Percentiles rank a stretch among this genome's conserved stretches.
Evolutionary conservation across 1,284 basidiomycete species (phyloP).

Genomic region (Puccinia novopanici): DNA sequence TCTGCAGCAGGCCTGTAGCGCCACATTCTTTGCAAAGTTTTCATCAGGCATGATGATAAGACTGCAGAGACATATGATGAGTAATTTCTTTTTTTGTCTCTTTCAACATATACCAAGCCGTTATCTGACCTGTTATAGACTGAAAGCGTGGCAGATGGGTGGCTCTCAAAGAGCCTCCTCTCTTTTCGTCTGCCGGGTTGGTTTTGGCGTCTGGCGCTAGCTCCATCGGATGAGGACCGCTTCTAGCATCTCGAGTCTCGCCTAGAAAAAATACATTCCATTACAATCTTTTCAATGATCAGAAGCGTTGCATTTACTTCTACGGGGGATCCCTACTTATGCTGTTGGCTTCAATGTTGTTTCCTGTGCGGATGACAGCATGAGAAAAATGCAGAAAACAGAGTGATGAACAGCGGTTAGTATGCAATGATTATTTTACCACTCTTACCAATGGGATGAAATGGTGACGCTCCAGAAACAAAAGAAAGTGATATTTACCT

Average conservation of each 20-base stretch:
- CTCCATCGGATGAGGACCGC: neutral
- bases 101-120: neutral
- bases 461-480: too few relatives aligned
- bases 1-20: neutral
- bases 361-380: too few relatives aligned
- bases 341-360: too few relatives aligned
- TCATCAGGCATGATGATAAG: too few relatives aligned
- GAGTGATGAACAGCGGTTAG: too few relatives aligned
- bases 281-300: neutral
- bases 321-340: too few relatives aligned
- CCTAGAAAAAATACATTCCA: neutral
- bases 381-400: too few relatives aligned
- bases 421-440: too few relatives aligned
- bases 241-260: neutral
- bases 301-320: too few relatives aligned
- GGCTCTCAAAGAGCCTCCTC: neutral
- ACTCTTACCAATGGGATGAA: too few relatives aligned
- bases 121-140: too few relatives aligned
- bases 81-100: neutral
- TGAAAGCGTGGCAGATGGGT: neutral
- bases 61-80: neutral
- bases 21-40: neutral
- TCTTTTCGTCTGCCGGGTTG: neutral
- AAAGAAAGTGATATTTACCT: too few relatives aligned
- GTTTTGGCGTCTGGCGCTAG: neutral